Base-by-base conservation (phyloP, 2,329 filamentous ascomycete species). In the Ophiobolus disseminans region DNA sequence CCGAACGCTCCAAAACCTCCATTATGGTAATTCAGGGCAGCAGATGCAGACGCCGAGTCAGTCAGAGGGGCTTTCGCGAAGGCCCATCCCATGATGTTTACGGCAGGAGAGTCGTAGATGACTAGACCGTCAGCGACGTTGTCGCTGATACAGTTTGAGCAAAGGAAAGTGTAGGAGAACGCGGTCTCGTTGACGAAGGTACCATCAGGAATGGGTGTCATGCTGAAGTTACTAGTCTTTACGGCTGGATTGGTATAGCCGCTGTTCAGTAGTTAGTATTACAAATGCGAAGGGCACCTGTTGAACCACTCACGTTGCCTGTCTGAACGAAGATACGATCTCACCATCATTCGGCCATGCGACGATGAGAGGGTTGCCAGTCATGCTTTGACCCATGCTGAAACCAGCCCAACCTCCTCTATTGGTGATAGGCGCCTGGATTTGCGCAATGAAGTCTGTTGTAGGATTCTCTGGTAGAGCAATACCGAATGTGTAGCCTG, bases 81-180 rank as follows among this genome's bases (percentile, higher is more conserved):
- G 25, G 69, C 69, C 66, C 68, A 73, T 9, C 66, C 69, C 36
- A 72, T 46, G 8, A 73, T 55, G 45, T 64, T 69, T 25, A 50
- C 54, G 20, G 38, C 48, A 5, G 57, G 53, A 21, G 57, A 48
- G 1, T 65, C 60, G 30, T 58, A 63, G 47, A 72, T 57, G 22
- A 63, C 53, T 4, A 66, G 51, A 14, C 56, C 62, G 3, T 41
- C 55, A 5, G 45, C 30, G 3, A 46, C 45, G 48, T 65, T 60
- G 13, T 60, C 52, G 31, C 60, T 65, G 34, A 75, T 64, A 42
- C 70, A 74, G 26, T 66, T 67, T 13, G 61, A 67, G 63, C 81
- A 84, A 23, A 83, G 73, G 66, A 83, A 84, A 1, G 81, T 83
- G 57, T 80, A 82, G 5, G 78, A 78, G 55, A 78, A 78, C 40